Evolutionary conservation across 75 land plant species (phyloP).

Genomic region (Ceratopteris richardii): DNA sequence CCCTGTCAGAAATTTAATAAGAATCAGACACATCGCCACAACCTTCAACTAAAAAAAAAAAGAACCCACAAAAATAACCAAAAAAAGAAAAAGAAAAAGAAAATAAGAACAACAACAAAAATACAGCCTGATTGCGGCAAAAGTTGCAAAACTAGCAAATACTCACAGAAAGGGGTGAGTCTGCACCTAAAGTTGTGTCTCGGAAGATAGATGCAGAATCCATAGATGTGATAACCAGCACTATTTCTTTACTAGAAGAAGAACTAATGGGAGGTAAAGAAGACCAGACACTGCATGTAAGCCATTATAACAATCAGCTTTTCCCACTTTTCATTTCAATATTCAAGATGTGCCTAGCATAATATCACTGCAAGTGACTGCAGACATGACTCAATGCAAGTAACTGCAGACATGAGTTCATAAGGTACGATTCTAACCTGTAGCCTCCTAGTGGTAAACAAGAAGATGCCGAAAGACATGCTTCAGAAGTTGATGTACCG

Average conservation of each 20-base stretch:
- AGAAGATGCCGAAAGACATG: constrained; percentile 67
- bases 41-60: no score
- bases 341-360: not conserved
- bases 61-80: no score
- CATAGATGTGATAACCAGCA: constrained; percentile 69
- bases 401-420: no score
- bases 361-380: no score
- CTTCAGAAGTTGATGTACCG: constrained; percentile 63
- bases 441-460: constrained; percentile 96
- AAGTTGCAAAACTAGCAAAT: not conserved
- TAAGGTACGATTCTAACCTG: constrained; percentile 36
- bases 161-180: constrained; percentile 86
- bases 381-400: no score
- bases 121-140: no score
- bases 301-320: not conserved
- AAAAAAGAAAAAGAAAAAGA: no score
- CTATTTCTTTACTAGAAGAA: constrained; percentile 46
- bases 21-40: no score
- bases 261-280: constrained; percentile 69
- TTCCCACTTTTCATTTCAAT: not conserved
- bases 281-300: constrained; percentile 85
- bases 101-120: no score
- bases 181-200: constrained; percentile 82
- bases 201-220: constrained; percentile 93
- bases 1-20: constrained; percentile 37